phyloP scores from a whole-genome alignment of 2,329 filamentous ascomycete genomes.

The Elsinoe perseae region DNA sequence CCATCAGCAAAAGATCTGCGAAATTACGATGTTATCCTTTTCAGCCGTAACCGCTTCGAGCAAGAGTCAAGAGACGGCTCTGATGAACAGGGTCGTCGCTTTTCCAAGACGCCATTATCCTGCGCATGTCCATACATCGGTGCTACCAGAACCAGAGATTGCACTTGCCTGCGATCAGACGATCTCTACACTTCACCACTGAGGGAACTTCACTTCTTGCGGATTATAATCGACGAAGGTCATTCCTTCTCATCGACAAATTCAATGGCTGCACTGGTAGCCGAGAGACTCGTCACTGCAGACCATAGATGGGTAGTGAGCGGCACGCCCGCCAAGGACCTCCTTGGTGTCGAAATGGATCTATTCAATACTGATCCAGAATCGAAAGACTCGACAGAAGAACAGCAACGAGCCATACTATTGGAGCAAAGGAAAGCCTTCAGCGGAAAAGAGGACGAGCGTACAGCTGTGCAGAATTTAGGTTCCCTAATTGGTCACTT shows the following conservation, averaged over 20 bases:
- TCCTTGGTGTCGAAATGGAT: slow-evolving; percentile 66
- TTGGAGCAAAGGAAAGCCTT: slow-evolving; percentile 37
- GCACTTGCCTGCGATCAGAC: slow-evolving; percentile 36
- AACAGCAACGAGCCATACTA: slow-evolving; percentile 20
- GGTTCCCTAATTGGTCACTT: slow-evolving; percentile 61
- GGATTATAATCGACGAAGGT: slow-evolving; percentile 87
- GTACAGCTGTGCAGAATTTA: slow-evolving; percentile 50
- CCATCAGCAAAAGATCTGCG: slow-evolving; percentile 54
- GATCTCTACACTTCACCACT: slow-evolving; percentile 53
- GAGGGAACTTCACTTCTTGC: slow-evolving; percentile 68
- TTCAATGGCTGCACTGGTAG: slow-evolving; percentile 50
- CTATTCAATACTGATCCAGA: slow-evolving; percentile 34
- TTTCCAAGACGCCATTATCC: slow-evolving; percentile 22
- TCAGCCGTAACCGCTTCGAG: slow-evolving; percentile 68
- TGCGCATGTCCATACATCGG: slow-evolving; percentile 40
- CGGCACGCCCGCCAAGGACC: slow-evolving; percentile 76
- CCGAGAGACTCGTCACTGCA: slow-evolving; percentile 47
- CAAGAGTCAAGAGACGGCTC: slow-evolving; percentile 50
- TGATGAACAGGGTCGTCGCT: slow-evolving; percentile 38
- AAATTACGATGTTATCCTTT: slow-evolving; percentile 67
- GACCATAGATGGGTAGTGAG: slow-evolving; percentile 82
- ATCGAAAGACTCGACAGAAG: slow-evolving; percentile 9
- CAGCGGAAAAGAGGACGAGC: slow-evolving; percentile 32
- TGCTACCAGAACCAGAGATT: slow-evolving; percentile 37
- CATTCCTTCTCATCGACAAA: slow-evolving; percentile 68